phyloP scores from a whole-genome alignment of 305 asterid species.

The Fraxinus xanthoxyloides region DNA sequence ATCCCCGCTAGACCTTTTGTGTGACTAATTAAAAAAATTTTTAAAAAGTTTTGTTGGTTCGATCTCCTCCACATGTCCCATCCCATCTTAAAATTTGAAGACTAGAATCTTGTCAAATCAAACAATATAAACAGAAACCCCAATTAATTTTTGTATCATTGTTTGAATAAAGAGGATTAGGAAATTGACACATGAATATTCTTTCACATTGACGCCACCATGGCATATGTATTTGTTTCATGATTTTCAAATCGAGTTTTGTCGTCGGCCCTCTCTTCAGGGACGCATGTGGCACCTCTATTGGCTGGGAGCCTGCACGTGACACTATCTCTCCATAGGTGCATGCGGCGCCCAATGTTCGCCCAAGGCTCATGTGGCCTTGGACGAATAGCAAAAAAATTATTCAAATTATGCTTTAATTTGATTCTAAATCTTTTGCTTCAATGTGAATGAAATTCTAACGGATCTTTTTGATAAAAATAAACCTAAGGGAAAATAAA shows the following conservation, averaged over 20 bases:
- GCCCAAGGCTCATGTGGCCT: no score
- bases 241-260: not conserved
- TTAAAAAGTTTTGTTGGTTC: slow-evolving; percentile 25
- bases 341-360: no score
- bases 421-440: slow-evolving; percentile 1
- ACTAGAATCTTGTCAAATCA: slow-evolving; percentile 73
- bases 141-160: slow-evolving; percentile 20
- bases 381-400: no score
- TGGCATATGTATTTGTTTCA: not conserved
- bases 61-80: slow-evolving; percentile 13
- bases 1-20: not conserved
- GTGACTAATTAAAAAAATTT: slow-evolving; percentile 26
- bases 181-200: slow-evolving; percentile 42
- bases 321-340: no score
- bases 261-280: no score
- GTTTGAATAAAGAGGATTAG: not conserved
- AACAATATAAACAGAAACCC: slow-evolving; percentile 28
- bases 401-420: slow-evolving; percentile 31
- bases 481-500: no score
- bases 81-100: slow-evolving; percentile 38
- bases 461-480: not conserved
- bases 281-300: no score
- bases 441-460: slow-evolving; percentile 15
- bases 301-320: no score
- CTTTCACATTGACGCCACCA: not conserved